These are phyloP conservation scores for Cladosporium halotolerans DNA, from an alignment of 2,329 filamentous ascomycete genomes.

Conservation along the genomic window DNA sequence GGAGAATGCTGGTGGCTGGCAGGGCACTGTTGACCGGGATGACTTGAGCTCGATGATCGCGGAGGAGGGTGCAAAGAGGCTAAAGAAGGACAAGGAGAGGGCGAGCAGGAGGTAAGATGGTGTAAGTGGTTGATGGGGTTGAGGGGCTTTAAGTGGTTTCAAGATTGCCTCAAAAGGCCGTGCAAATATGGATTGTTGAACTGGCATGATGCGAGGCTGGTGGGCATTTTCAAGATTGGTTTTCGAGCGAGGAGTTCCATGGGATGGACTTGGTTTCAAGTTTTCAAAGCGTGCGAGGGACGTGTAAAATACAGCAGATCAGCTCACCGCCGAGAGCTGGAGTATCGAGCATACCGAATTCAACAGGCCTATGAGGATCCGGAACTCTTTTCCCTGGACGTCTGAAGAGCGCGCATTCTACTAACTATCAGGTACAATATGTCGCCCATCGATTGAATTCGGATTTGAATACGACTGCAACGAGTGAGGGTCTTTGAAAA, in stretches of 20 bases:
- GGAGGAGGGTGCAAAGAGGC: slow-evolving; percentile 80
- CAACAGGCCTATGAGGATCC: background rate
- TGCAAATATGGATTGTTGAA: too few species aligned
- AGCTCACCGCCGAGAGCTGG: background rate
- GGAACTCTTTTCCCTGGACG: background rate
- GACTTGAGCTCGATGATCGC: slow-evolving; percentile 95
- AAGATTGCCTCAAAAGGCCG: background rate
- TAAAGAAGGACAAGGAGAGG: slow-evolving; percentile 75
- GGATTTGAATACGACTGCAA: too few species aligned
- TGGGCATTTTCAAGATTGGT: too few species aligned
- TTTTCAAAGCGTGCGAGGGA: background rate
- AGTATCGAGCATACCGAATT: background rate
- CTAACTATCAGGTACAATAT: background rate
- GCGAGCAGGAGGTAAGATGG: slow-evolving; percentile 47
- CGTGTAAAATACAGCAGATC: background rate
- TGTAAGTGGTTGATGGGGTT: background rate
- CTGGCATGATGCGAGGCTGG: too few species aligned
- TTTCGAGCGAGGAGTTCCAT: slow-evolving; percentile 9
- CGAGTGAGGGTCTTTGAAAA: too few species aligned
- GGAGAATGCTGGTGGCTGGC: slow-evolving; percentile 52
- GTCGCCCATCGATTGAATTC: too few species aligned
- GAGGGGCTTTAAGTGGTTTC: background rate
- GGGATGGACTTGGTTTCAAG: background rate
- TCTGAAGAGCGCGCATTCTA: background rate
- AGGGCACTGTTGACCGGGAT: slow-evolving; percentile 71